Percentiles rank a stretch among this genome's conserved stretches.
These are phyloP conservation scores for Epithemia pelagica DNA, from an alignment of 108 stramenopile genomes.

Conservation along the genomic window DNA sequence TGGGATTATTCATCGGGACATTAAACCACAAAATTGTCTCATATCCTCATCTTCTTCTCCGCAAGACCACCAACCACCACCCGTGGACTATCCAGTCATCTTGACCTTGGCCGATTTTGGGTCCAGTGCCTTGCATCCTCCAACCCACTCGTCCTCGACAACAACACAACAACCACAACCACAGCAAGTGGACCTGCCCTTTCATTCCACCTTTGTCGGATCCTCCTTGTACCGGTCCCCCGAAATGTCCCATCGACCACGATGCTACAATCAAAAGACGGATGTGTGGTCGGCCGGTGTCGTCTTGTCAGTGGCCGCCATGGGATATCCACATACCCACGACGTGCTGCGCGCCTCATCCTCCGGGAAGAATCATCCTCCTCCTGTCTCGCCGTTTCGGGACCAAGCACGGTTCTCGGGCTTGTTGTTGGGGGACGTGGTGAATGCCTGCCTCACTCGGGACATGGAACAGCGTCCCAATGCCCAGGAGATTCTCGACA, in stretches of 20 bases:
- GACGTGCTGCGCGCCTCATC: too few relatives aligned
- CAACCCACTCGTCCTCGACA: too few relatives aligned
- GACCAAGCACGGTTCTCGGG: too few relatives aligned
- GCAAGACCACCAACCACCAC: not conserved
- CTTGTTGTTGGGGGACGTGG: too few relatives aligned
- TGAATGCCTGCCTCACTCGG: too few relatives aligned
- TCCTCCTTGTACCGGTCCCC: not conserved
- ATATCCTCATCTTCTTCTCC: not conserved
- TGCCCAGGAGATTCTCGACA: too few relatives aligned
- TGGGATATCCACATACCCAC: not conserved
- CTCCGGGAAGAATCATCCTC: too few relatives aligned
- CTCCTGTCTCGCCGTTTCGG: too few relatives aligned
- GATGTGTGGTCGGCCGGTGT: not conserved
- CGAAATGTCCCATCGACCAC: not conserved
- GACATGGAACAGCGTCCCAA: too few relatives aligned
- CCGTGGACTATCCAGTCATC: too few relatives aligned
- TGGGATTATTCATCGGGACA: slow-evolving; percentile 94
- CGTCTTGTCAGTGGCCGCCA: not conserved
- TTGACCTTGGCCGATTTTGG: not conserved
- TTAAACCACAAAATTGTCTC: slow-evolving; percentile 96
- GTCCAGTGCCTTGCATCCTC: not conserved
- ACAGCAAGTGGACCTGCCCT: not conserved
- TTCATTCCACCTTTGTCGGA: not conserved
- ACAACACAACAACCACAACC: not conserved
- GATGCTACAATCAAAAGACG: not conserved